Percentiles rank a stretch among this genome's conserved stretches.
These are phyloP conservation scores for Eucommia ulmoides DNA, from an alignment of 257 asterid species.

Conservation along the genomic window DNA sequence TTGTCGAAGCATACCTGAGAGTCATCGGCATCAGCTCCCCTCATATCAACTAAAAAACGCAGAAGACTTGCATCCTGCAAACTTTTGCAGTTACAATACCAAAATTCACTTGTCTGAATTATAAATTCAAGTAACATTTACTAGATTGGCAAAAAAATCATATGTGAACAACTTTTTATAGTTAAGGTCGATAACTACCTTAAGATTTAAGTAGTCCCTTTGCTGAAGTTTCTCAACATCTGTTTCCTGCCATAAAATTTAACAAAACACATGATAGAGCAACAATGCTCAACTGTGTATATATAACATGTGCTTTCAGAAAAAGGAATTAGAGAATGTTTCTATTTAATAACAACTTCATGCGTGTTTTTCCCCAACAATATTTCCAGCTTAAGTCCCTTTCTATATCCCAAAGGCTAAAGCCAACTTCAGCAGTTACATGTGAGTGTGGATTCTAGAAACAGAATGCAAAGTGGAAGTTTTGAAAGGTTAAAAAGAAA, in stretches of 20 bases:
- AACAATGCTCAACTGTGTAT: no score
- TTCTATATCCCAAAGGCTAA: no score
- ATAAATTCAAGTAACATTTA: slow-evolving; percentile 6
- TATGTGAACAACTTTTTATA: slow-evolving; percentile 9
- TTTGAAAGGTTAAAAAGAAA: no score
- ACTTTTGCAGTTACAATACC: slow-evolving; percentile 34
- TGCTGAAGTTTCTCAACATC: slow-evolving; percentile 96
- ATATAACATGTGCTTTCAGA: no score
- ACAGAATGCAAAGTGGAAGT: no score
- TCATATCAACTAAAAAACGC: slow-evolving; percentile 96
- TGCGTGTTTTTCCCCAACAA: no score
- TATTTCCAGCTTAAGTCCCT: no score
- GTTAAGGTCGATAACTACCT: slow-evolving; percentile 33
- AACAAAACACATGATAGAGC: slow-evolving; percentile 4
- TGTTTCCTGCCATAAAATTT: slow-evolving; percentile 47
- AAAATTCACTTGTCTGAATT: slow-evolving; percentile 22
- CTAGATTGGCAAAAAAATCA: slow-evolving; percentile 8
- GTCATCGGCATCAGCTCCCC: slow-evolving; percentile 97
- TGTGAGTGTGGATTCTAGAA: no score
- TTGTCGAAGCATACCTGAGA: slow-evolving; percentile 55
- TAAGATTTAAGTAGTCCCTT: slow-evolving; percentile 78
- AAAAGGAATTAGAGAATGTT: no score
- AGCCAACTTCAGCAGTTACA: no score
- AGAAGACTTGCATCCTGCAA: slow-evolving; percentile 98
- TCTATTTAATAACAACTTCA: no score